Conservation (phyloP, 306 rosid species). For the Lotus japonicus region DNA sequence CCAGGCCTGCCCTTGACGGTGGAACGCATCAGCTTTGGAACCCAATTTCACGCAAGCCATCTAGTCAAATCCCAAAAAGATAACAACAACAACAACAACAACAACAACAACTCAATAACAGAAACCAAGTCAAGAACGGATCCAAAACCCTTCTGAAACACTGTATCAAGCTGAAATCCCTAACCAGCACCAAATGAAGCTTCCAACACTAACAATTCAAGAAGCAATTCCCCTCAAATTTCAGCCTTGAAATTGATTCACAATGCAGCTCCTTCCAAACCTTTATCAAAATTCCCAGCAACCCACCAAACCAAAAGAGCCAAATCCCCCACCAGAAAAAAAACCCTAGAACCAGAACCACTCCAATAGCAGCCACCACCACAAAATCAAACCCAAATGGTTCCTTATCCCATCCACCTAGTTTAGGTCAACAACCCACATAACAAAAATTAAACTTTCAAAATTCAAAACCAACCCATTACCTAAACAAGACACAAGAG, state of each 20-base stretch:
- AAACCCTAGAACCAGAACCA: slow-evolving; percentile 54
- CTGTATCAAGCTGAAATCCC: slow-evolving; percentile 8
- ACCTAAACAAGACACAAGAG: slow-evolving; percentile 22
- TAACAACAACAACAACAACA: too few species aligned
- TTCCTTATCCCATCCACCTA: slow-evolving; percentile 20
- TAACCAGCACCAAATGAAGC: not conserved
- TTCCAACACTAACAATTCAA: not conserved
- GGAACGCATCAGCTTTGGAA: slow-evolving; percentile 90
- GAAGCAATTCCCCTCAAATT: slow-evolving; percentile 19
- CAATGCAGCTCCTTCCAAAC: slow-evolving; percentile 47
- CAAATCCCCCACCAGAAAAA: slow-evolving; percentile 26
- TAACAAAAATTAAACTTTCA: not conserved
- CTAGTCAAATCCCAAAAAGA: slow-evolving; percentile 16
- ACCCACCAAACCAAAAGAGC: slow-evolving; percentile 3
- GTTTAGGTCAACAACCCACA: slow-evolving; percentile 70
- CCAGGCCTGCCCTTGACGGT: slow-evolving; percentile 99
- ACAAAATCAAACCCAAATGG: not conserved
- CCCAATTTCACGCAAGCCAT: slow-evolving; percentile 98
- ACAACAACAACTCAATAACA: too few species aligned
- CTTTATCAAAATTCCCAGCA: slow-evolving; percentile 19
- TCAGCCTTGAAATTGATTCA: slow-evolving; percentile 22
- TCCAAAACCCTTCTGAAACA: slow-evolving; percentile 16
- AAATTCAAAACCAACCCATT: slow-evolving; percentile 24
- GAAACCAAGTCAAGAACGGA: slow-evolving; percentile 4
- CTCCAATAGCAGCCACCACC: slow-evolving; percentile 38